phyloP scores from a whole-genome alignment of 306 rosid genomes.

The Lathyrus oleraceus region DNA sequence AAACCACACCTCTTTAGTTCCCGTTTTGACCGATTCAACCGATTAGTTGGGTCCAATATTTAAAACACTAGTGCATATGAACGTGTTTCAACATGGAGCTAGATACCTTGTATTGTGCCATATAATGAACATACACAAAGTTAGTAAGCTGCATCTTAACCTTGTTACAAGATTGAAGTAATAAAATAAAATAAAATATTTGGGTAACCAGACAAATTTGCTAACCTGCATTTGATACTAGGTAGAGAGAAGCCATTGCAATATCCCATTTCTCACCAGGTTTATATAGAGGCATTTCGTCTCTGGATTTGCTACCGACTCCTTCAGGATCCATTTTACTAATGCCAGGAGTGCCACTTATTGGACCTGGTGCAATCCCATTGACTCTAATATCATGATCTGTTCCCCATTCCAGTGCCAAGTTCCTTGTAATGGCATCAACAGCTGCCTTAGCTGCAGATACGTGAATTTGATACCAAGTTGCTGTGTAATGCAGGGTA shows the following conservation, averaged over 20 bases:
- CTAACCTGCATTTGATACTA: slow-evolving; percentile 86
- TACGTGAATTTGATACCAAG: slow-evolving; percentile 94
- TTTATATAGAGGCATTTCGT: slow-evolving; percentile 62
- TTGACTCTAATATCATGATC: slow-evolving; percentile 90
- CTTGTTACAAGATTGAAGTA: too few relatives aligned
- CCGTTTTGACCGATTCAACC: too few relatives aligned
- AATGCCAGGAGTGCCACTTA: slow-evolving; percentile 82
- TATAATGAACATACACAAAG: too few relatives aligned
- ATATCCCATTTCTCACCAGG: slow-evolving; percentile 95
- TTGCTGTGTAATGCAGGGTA: slow-evolving; percentile 84
- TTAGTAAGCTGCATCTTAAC: too few relatives aligned
- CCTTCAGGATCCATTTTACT: slow-evolving; percentile 81
- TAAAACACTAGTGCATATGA: too few relatives aligned
- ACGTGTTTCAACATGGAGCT: too few relatives aligned
- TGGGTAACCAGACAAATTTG: too few relatives aligned
- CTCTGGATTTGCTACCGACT: slow-evolving; percentile 51
- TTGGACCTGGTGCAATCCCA: slow-evolving; percentile 96
- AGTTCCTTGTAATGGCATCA: slow-evolving; percentile 87
- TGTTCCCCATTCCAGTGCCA: slow-evolving; percentile 97
- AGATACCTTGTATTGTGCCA: too few relatives aligned
- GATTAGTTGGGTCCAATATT: too few relatives aligned
- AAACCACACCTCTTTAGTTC: too few relatives aligned
- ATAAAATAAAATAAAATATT: too few relatives aligned
- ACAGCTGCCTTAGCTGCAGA: slow-evolving; percentile 99
- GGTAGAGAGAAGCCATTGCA: slow-evolving; percentile 90